Conservation (phyloP, 345 rosid genomes). For the Camelina neglecta region DNA sequence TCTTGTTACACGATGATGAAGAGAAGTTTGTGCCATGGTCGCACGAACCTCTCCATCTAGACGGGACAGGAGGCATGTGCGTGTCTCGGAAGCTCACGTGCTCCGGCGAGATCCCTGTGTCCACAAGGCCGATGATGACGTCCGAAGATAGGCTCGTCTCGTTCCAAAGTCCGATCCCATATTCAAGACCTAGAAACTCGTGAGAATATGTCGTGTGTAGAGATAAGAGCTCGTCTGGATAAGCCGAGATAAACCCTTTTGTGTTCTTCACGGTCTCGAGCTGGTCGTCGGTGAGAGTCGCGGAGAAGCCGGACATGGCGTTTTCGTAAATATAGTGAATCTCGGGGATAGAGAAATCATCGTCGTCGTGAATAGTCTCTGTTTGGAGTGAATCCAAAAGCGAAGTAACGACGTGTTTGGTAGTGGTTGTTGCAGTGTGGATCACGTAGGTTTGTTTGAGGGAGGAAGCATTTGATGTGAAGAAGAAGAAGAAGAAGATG, state of each 20-base stretch:
- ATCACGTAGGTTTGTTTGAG: constrained; percentile 60
- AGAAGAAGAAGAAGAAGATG: constrained; percentile 28
- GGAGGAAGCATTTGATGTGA: constrained; percentile 44
- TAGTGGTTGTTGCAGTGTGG: constrained; percentile 59
- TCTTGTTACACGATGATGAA: constrained; percentile 62
- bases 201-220: constrained; percentile 74
- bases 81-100: constrained; percentile 69
- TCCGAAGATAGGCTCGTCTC: constrained; percentile 51
- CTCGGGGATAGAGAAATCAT: constrained; percentile 44
- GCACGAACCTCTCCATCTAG: constrained; percentile 77
- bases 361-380: constrained; percentile 34
- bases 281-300: constrained; percentile 58
- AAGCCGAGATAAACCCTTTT: constrained; percentile 62
- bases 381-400: constrained; percentile 45
- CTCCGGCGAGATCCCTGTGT: constrained; percentile 85
- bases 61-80: constrained; percentile 60
- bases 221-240: constrained; percentile 59
- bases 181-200: constrained; percentile 65
- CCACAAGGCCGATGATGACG: constrained; percentile 69
- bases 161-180: constrained; percentile 63
- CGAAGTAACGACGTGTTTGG: constrained; percentile 39
- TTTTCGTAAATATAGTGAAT: constrained; percentile 63
- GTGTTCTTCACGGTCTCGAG: constrained; percentile 52
- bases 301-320: constrained; percentile 71
- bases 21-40: constrained; percentile 71